Evolutionary conservation across 2,329 filamentous ascomycete species (phyloP).

Genomic region (Sphaceloma murrayae): DNA sequence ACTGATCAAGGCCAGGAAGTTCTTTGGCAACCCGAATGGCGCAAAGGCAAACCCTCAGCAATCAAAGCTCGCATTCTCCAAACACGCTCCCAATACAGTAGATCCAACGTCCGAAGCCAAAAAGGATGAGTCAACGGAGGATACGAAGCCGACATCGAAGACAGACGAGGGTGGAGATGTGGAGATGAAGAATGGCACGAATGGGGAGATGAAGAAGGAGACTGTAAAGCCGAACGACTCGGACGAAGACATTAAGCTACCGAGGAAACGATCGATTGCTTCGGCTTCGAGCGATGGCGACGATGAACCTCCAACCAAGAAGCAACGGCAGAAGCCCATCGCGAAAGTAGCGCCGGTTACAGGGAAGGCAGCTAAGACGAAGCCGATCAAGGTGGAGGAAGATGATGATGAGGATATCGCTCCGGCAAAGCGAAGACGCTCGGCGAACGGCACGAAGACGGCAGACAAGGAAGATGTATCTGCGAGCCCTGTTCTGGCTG

Average conservation of each 20-base stretch:
- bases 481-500: slow-evolving; percentile 31
- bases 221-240: slow-evolving; percentile 19
- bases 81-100: no score
- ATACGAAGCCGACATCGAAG: slow-evolving; percentile 24
- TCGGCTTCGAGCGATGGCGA: slow-evolving; percentile 16
- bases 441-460: slow-evolving; percentile 23
- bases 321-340: slow-evolving; percentile 25
- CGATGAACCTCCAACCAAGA: slow-evolving; percentile 31
- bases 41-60: slow-evolving; percentile 56
- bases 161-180: slow-evolving; percentile 22
- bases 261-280: slow-evolving; percentile 10
- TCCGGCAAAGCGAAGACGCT: slow-evolving; percentile 10
- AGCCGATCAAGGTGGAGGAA: slow-evolving; percentile 24
- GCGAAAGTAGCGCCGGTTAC: slow-evolving; percentile 13
- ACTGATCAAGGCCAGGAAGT: slow-evolving; percentile 53
- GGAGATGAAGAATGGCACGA: slow-evolving; percentile 26
- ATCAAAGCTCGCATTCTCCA: slow-evolving; percentile 65
- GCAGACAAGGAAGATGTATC: slow-evolving; percentile 21
- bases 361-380: slow-evolving; percentile 20
- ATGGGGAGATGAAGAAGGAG: slow-evolving; percentile 18
- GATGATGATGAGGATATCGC: slow-evolving; percentile 7
- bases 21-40: slow-evolving; percentile 63
- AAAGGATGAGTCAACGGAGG: slow-evolving; percentile 17
- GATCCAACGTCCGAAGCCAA: slow-evolving; percentile 20
- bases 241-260: slow-evolving; percentile 8